Evolutionary conservation across 495 filamentous ascomycete species (phyloP).

Genomic region (Bacidia rubella): DNA sequence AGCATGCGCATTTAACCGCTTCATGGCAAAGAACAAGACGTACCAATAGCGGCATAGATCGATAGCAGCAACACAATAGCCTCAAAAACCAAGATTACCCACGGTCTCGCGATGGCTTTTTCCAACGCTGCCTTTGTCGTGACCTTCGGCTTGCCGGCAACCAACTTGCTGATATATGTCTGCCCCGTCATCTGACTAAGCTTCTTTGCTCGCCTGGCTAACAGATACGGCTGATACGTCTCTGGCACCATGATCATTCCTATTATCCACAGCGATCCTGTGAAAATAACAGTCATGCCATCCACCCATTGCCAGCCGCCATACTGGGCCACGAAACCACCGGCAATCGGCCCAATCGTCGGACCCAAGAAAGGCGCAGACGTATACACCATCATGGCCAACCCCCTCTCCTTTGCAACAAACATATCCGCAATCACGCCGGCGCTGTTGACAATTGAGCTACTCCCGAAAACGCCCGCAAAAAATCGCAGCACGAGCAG

Average conservation of each 20-base stretch:
- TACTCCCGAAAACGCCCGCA: slow-evolving; percentile 38
- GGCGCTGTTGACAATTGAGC: slow-evolving; percentile 44
- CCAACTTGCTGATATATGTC: slow-evolving; percentile 12
- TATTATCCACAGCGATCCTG: slow-evolving; percentile 40
- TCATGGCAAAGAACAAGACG: not conserved
- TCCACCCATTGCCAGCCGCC: slow-evolving; percentile 40
- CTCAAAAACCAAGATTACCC: slow-evolving; percentile 17
- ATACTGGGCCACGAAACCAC: slow-evolving; percentile 35
- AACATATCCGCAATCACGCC: slow-evolving; percentile 53
- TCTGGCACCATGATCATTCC: slow-evolving; percentile 56
- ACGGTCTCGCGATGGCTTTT: slow-evolving; percentile 16
- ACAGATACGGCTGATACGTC: slow-evolving; percentile 54
- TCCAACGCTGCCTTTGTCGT: slow-evolving; percentile 6
- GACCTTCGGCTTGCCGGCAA: slow-evolving; percentile 3
- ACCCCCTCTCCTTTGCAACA: slow-evolving; percentile 33
- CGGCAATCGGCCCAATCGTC: slow-evolving; percentile 34
- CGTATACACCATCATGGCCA: slow-evolving; percentile 36
- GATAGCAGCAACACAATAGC: slow-evolving; percentile 17
- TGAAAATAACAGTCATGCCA: slow-evolving; percentile 33
- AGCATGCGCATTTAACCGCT: slow-evolving; percentile 1
- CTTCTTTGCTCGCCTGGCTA: slow-evolving; percentile 43
- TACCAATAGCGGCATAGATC: slow-evolving; percentile 5
- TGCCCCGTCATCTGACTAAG: slow-evolving; percentile 40
- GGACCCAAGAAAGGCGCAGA: slow-evolving; percentile 43
- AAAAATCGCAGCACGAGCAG: not conserved